phyloP scores from a whole-genome alignment of 176 grass and related monocot genomes.

The Cocos nucifera region DNA sequence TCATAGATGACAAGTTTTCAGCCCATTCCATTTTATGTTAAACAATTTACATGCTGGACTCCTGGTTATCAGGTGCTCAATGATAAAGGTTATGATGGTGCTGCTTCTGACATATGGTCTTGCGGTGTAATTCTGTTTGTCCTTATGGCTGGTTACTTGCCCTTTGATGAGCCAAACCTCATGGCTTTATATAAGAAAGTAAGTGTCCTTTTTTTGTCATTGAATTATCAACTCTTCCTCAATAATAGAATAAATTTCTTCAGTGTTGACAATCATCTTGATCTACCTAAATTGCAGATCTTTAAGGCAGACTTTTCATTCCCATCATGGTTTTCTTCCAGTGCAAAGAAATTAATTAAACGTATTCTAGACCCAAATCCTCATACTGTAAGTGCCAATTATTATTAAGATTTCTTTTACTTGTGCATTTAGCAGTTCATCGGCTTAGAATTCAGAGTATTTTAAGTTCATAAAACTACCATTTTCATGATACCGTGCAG shows the following conservation, averaged over 20 bases:
- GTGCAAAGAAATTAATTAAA: slow-evolving; percentile 72
- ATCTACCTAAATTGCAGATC: slow-evolving; percentile 39
- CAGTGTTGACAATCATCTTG: slow-evolving; percentile 1
- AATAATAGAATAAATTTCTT: slow-evolving; percentile 2
- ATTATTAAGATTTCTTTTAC: not conserved
- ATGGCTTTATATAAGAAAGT: slow-evolving; percentile 70
- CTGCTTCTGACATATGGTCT: slow-evolving; percentile 85
- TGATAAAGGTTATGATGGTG: slow-evolving; percentile 96
- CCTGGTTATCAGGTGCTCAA: slow-evolving; percentile 56
- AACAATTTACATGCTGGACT: no score
- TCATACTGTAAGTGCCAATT: slow-evolving; percentile 42
- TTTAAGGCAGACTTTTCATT: slow-evolving; percentile 49
- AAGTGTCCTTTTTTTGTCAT: slow-evolving; percentile 9
- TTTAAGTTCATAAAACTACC: no score
- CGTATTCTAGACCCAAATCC: slow-evolving; percentile 93
- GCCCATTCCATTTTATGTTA: no score
- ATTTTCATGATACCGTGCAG: no score
- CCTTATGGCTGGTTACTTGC: slow-evolving; percentile 91
- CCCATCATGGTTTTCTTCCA: slow-evolving; percentile 64
- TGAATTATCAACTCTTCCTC: slow-evolving; percentile 3
- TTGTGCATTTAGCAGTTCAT: not conserved
- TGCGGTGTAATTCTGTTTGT: slow-evolving; percentile 97
- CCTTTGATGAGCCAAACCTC: slow-evolving; percentile 69
- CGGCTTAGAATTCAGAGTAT: no score
- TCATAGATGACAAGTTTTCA: no score